These are phyloP conservation scores for Infundibulicybe gibba DNA, from an alignment of 768 basidiomycete species.

Conservation along the genomic window DNA sequence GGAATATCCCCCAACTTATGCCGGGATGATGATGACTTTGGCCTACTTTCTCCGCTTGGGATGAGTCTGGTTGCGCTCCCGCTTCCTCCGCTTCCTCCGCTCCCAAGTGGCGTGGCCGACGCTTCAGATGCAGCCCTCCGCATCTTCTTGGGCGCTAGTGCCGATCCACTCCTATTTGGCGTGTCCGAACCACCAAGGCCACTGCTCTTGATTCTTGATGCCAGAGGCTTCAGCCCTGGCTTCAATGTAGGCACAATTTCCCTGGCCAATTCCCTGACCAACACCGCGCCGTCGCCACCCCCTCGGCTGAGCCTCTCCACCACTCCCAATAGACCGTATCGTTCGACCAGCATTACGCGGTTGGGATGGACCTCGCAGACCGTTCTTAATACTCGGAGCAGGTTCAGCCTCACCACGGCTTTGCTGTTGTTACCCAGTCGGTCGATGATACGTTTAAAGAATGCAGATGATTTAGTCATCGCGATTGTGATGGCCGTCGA, in stretches of 20 bases:
- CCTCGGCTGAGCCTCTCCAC: constrained; percentile 78
- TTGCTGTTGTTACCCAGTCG: constrained; percentile 67
- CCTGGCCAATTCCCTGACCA: constrained; percentile 85
- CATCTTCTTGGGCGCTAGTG: constrained; percentile 58
- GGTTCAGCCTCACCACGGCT: constrained; percentile 86
- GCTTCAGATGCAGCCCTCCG: constrained; percentile 73
- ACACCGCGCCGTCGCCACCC: constrained; percentile 77
- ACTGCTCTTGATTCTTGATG: constrained; percentile 18
- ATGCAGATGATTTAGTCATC: constrained; percentile 71
- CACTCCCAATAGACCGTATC: constrained; percentile 76
- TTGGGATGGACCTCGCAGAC: constrained; percentile 92
- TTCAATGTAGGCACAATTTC: constrained; percentile 79
- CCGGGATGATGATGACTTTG: constrained; percentile 34
- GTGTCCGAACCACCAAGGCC: constrained; percentile 12
- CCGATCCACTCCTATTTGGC: constrained; percentile 16
- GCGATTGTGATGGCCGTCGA: constrained; percentile 72
- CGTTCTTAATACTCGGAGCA: constrained; percentile 79
- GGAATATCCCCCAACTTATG: constrained; percentile 61
- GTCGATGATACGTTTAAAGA: constrained; percentile 88
- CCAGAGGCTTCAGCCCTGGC: constrained; percentile 61
- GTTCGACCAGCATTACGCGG: constrained; percentile 73
- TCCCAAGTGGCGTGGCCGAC: constrained; percentile 26
- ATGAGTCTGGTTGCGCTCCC: constrained; percentile 4
- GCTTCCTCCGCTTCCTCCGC: constrained; percentile 5
- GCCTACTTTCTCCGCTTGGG: constrained; percentile 27